Conservation (phyloP, 257 asterid genomes). For the Solanum microdontum region DNA sequence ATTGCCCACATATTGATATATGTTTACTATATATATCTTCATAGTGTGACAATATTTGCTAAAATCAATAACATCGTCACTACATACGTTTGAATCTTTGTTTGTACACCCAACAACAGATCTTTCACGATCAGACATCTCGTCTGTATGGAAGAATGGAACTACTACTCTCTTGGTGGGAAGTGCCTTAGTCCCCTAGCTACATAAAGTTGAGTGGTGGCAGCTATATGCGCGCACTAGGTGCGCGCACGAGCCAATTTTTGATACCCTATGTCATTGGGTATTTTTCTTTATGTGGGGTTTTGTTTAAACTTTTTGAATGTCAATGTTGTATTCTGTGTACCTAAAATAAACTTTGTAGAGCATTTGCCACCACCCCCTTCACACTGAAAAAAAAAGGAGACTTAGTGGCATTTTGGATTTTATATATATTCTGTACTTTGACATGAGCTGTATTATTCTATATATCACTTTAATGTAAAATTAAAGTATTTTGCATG, state of each 20-base stretch:
- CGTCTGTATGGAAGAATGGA: neutral
- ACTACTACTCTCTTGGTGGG: neutral
- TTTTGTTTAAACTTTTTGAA: neutral
- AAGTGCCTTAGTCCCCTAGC: neutral
- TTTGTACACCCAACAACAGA: neutral
- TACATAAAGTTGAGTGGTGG: neutral
- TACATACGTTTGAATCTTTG: neutral
- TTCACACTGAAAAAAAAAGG: neutral
- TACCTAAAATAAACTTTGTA: constrained; percentile 1
- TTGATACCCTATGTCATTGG: constrained; percentile 5
- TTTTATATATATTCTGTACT: neutral
- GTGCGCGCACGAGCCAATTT: constrained; percentile 2
- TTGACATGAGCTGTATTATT: constrained; percentile 18
- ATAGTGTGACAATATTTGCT: neutral
- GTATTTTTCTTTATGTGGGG: neutral
- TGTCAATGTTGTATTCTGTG: neutral
- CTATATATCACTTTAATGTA: neutral
- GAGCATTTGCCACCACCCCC: constrained; percentile 23
- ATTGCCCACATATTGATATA: neutral
- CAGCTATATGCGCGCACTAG: neutral
- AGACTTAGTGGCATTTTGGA: neutral
- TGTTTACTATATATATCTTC: neutral
- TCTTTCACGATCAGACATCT: neutral
- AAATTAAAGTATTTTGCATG: neutral
- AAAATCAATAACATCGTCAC: neutral